Base-by-base conservation (phyloP, 495 filamentous ascomycete genomes). In the Bombardia bombarda region DNA sequence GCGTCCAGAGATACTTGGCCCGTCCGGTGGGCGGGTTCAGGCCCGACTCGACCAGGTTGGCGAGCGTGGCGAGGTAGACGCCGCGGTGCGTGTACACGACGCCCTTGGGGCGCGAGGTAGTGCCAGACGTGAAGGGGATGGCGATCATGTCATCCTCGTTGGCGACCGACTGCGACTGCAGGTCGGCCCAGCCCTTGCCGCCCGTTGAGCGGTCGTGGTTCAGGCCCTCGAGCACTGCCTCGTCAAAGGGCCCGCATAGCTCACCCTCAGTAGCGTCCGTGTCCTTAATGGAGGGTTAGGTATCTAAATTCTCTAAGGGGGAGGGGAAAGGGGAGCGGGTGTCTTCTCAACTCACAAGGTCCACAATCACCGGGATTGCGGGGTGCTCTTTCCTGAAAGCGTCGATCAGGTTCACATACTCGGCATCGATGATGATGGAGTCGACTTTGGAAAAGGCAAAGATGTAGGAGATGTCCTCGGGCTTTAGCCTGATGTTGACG, bases 61-160 rank as follows among this genome's bases (percentile, higher is more conserved):
- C 90, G 41, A 96, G 47, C 0, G 88, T 72, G 0, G 86, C 92
- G 7, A 98, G 69, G 59, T 98, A 98, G 12, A 75, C 77, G 13
- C 89, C 84, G 30, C 92, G 76, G 62, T 96, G 83, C 4, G 88
- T 97, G 56, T 82, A 96, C 40, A 94, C 83, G 2, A 96, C 92
- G 21, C 93, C 92, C 60, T 98, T 98, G 2, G 92, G 92, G 30
- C 72, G 76, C 8, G 89, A 86, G 2, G 92, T 98, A 10, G 92
- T 98, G 8, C 92, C 92, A 50, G 83, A 89, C 0, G 92, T 98
- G 65, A 96, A 97, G 9, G 69, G 68, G 19, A 74, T 72, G n/a
- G 90, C 87, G 46, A 97, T 75, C 50, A 82, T 66, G 46, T 75
- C 81, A 47, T 95, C 83, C 58, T 98, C 92, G 55, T 85, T 71